Evolutionary conservation across 768 basidiomycete genomes (phyloP), one percentile per base, ranked within the genome.

Genomic region (Amylocystis lapponica): DNA sequence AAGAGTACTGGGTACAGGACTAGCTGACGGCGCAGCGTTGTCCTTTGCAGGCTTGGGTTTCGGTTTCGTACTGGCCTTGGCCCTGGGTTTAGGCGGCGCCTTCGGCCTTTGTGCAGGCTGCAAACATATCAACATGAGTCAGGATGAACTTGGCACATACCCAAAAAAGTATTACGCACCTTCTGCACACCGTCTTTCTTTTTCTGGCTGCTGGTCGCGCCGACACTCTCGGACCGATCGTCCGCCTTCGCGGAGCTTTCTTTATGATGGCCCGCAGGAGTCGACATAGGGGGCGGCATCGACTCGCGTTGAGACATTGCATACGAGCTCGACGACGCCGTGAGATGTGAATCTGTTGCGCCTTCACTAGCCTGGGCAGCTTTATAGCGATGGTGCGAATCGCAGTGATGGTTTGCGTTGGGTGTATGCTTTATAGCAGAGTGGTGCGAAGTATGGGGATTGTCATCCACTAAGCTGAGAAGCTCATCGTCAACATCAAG

Each of bases 401-500:
- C 33, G 10, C 17, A 26, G 21, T 43, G 32, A 13, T 12, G 17
- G n/a, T n/a, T n/a, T n/a, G n/a, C n/a, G n/a, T n/a, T 12, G 20
- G 39, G 21, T 6, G 27, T 20, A 7, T 30, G 43, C 16, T 31
- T 37, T 9, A 17, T 27, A 33, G 32, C 44, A 14, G 29, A 41
- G 12, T 34, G 22, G 20, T 47, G 50, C 21, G 46, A 36, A 5
- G 38, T 34, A 10, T 36, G 39, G n/a, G 56, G 48, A n/a, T 47
- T 63, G 50, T 79, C 82, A 53, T 83, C 84, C 23, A 87, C 66
- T 20, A 87, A 66, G 52, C 82, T 83, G 45, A 86, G 68, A 37
- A 86, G 61, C 61, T 86, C 85, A 49, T 83, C 68, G 10, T 74
- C 72, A 11, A 74, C 76, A 45, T 83, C 81, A 19, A 80, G 73